Evolutionary conservation across 2,329 filamentous ascomycete genomes (phyloP).

Genomic region (Ceratocystis papillata): DNA sequence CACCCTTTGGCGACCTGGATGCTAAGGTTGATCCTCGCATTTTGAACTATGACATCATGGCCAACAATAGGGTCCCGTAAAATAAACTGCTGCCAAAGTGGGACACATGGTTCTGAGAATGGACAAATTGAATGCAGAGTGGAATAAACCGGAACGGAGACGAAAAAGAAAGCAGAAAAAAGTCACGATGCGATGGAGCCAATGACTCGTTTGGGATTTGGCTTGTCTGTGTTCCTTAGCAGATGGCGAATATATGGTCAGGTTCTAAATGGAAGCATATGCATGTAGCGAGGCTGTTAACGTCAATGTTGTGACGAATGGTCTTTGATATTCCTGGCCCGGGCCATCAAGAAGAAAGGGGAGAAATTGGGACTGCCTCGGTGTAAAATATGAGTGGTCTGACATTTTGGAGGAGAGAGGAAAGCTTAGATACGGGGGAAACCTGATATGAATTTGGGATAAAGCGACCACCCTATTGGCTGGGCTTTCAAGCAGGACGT

Average conservation of each 20-base stretch:
- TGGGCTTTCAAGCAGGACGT: background rate
- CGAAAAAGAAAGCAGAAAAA: background rate
- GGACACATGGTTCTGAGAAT: background rate
- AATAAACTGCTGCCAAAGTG: conserved; percentile 8
- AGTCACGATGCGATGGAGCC: background rate
- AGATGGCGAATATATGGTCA: conserved; percentile 5
- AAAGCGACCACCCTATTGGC: background rate
- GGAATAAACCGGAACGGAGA: conserved; percentile 7
- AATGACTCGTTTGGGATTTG: background rate
- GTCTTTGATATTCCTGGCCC: background rate
- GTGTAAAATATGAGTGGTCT: background rate
- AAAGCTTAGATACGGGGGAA: background rate
- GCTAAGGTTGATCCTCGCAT: background rate
- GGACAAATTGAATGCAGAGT: conserved; percentile 4
- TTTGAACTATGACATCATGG: background rate
- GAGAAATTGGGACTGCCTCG: background rate
- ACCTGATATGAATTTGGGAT: background rate
- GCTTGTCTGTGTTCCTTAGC: conserved; percentile 1
- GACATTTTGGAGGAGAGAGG: background rate
- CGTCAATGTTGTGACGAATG: background rate
- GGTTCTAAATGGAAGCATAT: conserved; percentile 8
- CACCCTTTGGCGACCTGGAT: background rate
- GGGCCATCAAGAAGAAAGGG: background rate
- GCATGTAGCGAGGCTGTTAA: background rate
- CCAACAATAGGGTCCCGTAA: background rate